phyloP scores from a whole-genome alignment of 257 asterid species.

The Fraxinus cuspidata region DNA sequence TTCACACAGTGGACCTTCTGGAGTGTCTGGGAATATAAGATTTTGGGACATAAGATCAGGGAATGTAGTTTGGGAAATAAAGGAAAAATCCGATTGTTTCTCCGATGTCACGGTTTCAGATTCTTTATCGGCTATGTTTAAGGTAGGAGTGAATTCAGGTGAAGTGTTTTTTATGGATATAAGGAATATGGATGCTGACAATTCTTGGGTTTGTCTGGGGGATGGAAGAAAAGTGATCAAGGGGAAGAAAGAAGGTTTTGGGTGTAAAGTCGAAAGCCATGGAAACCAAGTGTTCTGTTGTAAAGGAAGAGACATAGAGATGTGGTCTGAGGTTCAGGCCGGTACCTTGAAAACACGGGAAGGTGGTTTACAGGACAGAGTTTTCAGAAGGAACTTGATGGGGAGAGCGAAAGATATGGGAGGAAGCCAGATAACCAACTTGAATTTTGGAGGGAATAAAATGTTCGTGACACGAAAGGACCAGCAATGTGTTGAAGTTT shows the following conservation, averaged over 20 bases:
- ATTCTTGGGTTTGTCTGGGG: constrained; percentile 72
- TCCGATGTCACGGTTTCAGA: constrained; percentile 74
- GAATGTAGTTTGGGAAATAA: constrained; percentile 65
- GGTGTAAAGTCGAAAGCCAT: constrained; percentile 70
- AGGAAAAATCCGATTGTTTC: constrained; percentile 81
- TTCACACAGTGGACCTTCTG: constrained; percentile 88
- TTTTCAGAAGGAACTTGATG: constrained; percentile 71
- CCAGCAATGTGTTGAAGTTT: constrained; percentile 75
- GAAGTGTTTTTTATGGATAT: constrained; percentile 72
- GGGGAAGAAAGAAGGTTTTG: constrained; percentile 85
- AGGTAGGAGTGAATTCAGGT: constrained; percentile 83
- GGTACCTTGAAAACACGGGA: constrained; percentile 34
- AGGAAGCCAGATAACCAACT: constrained; percentile 53
- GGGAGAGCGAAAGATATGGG: constrained; percentile 76
- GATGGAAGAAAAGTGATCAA: constrained; percentile 51
- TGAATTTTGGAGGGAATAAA: constrained; percentile 79
- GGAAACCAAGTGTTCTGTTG: constrained; percentile 83
- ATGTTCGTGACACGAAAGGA: constrained; percentile 81
- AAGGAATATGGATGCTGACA: constrained; percentile 55
- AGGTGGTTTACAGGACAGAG: constrained; percentile 35
- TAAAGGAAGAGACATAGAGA: constrained; percentile 69
- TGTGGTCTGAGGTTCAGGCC: constrained; percentile 77
- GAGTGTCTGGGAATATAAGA: constrained; percentile 72
- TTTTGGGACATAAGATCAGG: constrained; percentile 90
- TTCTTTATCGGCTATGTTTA: constrained; percentile 53